Percentiles rank a stretch among this genome's conserved stretches.
Conservation (phyloP, 2,329 filamentous ascomycete genomes). For the Xylariaceae sp. region DNA sequence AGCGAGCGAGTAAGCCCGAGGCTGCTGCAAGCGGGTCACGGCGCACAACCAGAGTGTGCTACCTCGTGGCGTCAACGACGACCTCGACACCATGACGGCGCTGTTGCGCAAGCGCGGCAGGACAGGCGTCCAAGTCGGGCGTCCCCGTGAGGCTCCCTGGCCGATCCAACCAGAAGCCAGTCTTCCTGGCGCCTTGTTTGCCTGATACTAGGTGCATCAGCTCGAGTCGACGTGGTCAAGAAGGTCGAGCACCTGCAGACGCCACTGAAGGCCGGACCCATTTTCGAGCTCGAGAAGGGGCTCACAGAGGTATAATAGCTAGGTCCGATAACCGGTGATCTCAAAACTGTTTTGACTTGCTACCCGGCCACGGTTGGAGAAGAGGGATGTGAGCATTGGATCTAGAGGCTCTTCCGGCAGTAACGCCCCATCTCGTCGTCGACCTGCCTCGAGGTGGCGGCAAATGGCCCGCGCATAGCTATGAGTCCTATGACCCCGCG, state of each 20-base stretch:
- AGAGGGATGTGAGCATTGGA: too few relatives aligned
- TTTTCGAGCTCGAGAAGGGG: slow-evolving; percentile 49
- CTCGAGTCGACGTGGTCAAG: slow-evolving; percentile 54
- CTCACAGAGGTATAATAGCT: slow-evolving; percentile 26
- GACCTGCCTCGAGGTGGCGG: slow-evolving; percentile 57
- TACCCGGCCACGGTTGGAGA: too few relatives aligned
- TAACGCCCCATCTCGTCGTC: slow-evolving; percentile 54
- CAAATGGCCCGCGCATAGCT: slow-evolving; percentile 50
- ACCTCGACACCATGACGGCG: slow-evolving; percentile 40
- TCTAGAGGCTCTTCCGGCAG: too few relatives aligned
- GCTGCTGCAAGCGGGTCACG: slow-evolving; percentile 43
- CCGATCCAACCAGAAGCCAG: too few relatives aligned
- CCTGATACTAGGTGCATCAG: too few relatives aligned
- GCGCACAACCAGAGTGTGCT: slow-evolving; percentile 56
- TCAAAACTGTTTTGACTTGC: too few relatives aligned
- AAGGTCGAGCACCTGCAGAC: slow-evolving; percentile 56
- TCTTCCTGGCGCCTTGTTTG: too few relatives aligned
- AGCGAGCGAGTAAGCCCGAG: slow-evolving; percentile 43
- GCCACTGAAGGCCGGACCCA: slow-evolving; percentile 48
- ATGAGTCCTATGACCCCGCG: slow-evolving; percentile 43
- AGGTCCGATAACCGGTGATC: too few relatives aligned
- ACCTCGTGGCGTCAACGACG: slow-evolving; percentile 52
- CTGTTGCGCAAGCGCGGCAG: slow-evolving; percentile 48
- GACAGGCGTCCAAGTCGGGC: slow-evolving; percentile 49
- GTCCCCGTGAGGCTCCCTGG: too few relatives aligned